A percentile compares a stretch with the other conserved stretches of the same genome.
Conservation (phyloP, 768 basidiomycete species). For the Leccinum longicurvipes region DNA sequence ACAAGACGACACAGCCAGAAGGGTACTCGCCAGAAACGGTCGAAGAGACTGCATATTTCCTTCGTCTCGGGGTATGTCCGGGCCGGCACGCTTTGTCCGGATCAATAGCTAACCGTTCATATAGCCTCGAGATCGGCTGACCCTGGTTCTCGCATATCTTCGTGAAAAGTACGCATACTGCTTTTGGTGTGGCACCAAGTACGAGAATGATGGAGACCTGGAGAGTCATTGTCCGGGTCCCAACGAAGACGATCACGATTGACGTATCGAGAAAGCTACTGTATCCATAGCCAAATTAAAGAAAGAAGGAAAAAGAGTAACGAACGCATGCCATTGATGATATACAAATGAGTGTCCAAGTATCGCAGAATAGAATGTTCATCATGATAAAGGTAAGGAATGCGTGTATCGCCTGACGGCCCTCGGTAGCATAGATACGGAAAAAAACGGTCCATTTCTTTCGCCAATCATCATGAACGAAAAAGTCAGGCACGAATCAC, state of each 20-base stretch:
- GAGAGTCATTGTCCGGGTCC: conserved; percentile 65
- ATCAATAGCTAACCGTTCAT: conserved; percentile 11
- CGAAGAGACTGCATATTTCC: conserved; percentile 64
- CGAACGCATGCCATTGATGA: conserved; percentile 25
- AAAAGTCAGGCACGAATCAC: neutral
- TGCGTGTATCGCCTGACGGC: conserved; percentile 1
- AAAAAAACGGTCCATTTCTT: neutral
- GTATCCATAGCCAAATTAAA: neutral
- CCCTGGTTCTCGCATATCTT: conserved; percentile 67
- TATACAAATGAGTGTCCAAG: conserved; percentile 31
- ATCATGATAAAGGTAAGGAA: conserved; percentile 13
- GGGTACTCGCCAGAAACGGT: conserved; percentile 53
- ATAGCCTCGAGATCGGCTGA: conserved; percentile 70
- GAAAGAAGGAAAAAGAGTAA: neutral
- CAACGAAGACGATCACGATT: conserved; percentile 79
- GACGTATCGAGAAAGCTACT: conserved; percentile 18
- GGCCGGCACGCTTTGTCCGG: conserved; percentile 5
- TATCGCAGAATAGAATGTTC: conserved; percentile 19
- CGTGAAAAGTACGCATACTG: conserved; percentile 73
- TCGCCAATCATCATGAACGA: neutral
- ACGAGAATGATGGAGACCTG: conserved; percentile 60
- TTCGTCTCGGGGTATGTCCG: conserved; percentile 56
- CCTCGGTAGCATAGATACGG: neutral
- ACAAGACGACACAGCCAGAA: conserved; percentile 25
- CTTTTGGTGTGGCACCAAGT: conserved; percentile 86